Base-by-base conservation (phyloP, 169 alveolate genomes). In the Plasmodium coatneyi region DNA sequence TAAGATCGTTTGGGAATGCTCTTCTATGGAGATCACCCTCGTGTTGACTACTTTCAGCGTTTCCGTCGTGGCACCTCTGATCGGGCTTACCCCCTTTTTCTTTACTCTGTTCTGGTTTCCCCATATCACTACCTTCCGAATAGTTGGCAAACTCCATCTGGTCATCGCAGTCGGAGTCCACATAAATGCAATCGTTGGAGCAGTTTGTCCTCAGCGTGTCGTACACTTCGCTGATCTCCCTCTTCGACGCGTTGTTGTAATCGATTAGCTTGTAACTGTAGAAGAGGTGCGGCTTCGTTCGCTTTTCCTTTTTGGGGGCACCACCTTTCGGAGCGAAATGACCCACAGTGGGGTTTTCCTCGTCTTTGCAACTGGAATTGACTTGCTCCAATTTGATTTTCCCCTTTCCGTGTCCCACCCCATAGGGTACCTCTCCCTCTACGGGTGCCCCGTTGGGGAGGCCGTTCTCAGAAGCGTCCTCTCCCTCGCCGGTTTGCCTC, bases 191-290 rank as follows among this genome's bases (percentile, higher is more conserved):
- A 46, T 94, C 95, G 41, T 56, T 90, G 9, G 80, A 36, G 60
- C 80, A 12, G 30, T 46, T 28, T 1, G 25, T 72, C 60, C 71
- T 92, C 56, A 80, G 70, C 22, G 89, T 91, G 46, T 86, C 80
- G 49, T 71, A 92, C 66, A 83, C 72, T 76, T 82, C 82, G 70
- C 92, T 84, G 30, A 81, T 83, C 79, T 60, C 76, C 19, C 82
- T 43, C 43, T 87, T 93, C 2, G 87, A 49, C 34, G 84, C 90
- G 34, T 71, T 87, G 78, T 80, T 82, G 71, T 95, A 95, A 34
- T 95, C 96, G 1, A 92, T 84, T 30, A 95, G 83, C 34, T 74
- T 74, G 79, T 83, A 92, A 56, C 86, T 92, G 46, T 82, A 72
- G 43, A 70, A 49, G 76, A 95, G 83, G 71, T 95, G 96, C 0